Evolutionary conservation across 2,329 filamentous ascomycete species (phyloP).

Genomic region (Seiridium unicorne): DNA sequence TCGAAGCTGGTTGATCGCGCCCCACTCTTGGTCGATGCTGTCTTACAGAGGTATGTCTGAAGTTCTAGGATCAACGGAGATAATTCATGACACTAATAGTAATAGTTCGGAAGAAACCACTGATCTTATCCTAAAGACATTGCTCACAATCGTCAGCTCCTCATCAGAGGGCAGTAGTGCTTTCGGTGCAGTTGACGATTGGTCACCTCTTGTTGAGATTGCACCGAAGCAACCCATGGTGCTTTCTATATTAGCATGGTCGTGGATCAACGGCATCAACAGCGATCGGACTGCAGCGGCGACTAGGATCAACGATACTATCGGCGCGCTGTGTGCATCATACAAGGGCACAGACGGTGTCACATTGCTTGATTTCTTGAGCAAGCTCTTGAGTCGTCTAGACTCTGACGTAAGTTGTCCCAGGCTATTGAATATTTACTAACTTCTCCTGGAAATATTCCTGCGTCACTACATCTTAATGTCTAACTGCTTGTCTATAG

Average conservation of each 20-base stretch:
- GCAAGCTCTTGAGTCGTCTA: slow-evolving; percentile 48
- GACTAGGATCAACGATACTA: slow-evolving; percentile 42
- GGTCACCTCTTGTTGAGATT: slow-evolving; percentile 55
- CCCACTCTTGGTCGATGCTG: slow-evolving; percentile 49
- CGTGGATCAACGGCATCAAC: slow-evolving; percentile 52
- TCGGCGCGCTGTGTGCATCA: slow-evolving; percentile 47
- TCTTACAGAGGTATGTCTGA: slow-evolving; percentile 49
- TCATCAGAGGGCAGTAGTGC: slow-evolving; percentile 46
- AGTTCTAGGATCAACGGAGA: not conserved
- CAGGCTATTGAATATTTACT: no score
- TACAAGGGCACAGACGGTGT: slow-evolving; percentile 61
- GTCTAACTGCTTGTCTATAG: slow-evolving; percentile 28
- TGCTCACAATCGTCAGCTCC: slow-evolving; percentile 54
- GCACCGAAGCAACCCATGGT: slow-evolving; percentile 52
- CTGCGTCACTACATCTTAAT: no score
- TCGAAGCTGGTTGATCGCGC: slow-evolving; percentile 51
- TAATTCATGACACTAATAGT: slow-evolving; percentile 7
- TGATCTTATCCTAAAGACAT: slow-evolving; percentile 52
- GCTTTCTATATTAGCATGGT: slow-evolving; percentile 53
- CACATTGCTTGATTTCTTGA: slow-evolving; percentile 58
- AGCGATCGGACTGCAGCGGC: slow-evolving; percentile 29
- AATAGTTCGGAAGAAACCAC: slow-evolving; percentile 52
- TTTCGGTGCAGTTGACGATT: slow-evolving; percentile 46
- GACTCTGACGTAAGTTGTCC: slow-evolving; percentile 42
- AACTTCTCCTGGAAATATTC: no score